Evolutionary conservation across 179 eudicot genomes (phyloP).

Genomic region (Spinacia oleracea): DNA sequence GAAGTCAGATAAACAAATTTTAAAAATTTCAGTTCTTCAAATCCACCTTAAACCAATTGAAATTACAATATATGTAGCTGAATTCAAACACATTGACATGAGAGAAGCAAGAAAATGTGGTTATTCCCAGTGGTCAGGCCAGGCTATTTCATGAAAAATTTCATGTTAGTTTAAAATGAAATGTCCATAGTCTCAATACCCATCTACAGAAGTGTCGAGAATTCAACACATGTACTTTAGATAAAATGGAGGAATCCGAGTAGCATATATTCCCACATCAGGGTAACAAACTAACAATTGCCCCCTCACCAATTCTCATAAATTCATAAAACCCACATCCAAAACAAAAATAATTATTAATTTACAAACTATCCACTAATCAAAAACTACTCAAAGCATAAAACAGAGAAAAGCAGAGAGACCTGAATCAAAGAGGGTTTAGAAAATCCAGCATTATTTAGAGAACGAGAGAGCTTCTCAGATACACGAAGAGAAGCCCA

Average conservation of each 20-base stretch:
- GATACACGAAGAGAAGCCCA: slow-evolving; percentile 78
- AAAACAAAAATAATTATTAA: not conserved
- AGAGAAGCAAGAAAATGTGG: not conserved
- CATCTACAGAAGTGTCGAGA: too few relatives aligned
- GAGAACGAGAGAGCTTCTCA: slow-evolving; percentile 54
- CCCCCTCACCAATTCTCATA: not conserved
- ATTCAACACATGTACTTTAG: too few relatives aligned
- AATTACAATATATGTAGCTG: too few relatives aligned
- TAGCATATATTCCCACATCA: not conserved
- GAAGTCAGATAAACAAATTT: not conserved
- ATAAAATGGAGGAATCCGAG: too few relatives aligned
- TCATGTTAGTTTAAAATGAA: too few relatives aligned
- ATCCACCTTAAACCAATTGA: not conserved
- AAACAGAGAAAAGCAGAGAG: not conserved
- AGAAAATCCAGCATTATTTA: slow-evolving; percentile 52
- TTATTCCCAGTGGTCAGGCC: too few relatives aligned
- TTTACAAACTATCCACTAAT: not conserved
- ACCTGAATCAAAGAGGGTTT: slow-evolving; percentile 88
- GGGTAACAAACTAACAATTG: slow-evolving; percentile 1
- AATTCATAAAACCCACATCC: slow-evolving; percentile 2
- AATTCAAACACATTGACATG: not conserved
- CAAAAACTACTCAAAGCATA: not conserved
- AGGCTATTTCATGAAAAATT: too few relatives aligned
- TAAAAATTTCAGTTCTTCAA: not conserved
- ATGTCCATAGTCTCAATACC: too few relatives aligned